These are phyloP conservation scores for Colletotrichum australisinense DNA, from an alignment of 2,329 filamentous ascomycete genomes.

Conservation along the genomic window DNA sequence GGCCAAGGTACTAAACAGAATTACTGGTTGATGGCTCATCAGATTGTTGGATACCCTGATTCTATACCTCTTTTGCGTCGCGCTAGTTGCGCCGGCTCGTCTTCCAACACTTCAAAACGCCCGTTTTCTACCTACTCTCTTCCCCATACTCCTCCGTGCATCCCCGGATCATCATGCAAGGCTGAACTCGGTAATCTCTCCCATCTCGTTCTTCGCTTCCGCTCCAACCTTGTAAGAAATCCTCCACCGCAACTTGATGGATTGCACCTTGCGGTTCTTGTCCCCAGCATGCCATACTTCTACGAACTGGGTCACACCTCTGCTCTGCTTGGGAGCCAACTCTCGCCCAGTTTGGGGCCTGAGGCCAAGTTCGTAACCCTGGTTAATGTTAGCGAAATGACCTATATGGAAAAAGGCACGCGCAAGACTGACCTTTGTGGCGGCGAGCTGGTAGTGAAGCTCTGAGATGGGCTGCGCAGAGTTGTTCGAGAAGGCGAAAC, in stretches of 20 bases:
- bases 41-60: conserved; percentile 12
- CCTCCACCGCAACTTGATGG: conserved; percentile 92
- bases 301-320: conserved; percentile 85
- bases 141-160: not conserved
- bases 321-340: conserved; percentile 77
- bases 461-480: conserved; percentile 78
- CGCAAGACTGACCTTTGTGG: conserved; percentile 79
- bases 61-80: conserved; percentile 16
- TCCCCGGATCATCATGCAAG: conserved; percentile 64
- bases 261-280: conserved; percentile 73
- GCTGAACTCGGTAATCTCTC: conserved; percentile 83
- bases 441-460: conserved; percentile 90
- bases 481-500: conserved; percentile 87
- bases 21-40: not conserved
- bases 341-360: conserved; percentile 86
- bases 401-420: not conserved
- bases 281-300: conserved; percentile 80
- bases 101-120: not conserved
- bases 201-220: conserved; percentile 80
- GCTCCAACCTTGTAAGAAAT: conserved; percentile 80
- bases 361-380: conserved; percentile 85
- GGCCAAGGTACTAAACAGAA: not conserved
- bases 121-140: not conserved
- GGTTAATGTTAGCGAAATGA: conserved; percentile 36
- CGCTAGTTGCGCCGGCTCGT: not conserved